A percentile compares a stretch with the other conserved stretches of the same genome.
phyloP scores from a whole-genome alignment of 257 asterid species.

The Oldenlandia corymbosa region DNA sequence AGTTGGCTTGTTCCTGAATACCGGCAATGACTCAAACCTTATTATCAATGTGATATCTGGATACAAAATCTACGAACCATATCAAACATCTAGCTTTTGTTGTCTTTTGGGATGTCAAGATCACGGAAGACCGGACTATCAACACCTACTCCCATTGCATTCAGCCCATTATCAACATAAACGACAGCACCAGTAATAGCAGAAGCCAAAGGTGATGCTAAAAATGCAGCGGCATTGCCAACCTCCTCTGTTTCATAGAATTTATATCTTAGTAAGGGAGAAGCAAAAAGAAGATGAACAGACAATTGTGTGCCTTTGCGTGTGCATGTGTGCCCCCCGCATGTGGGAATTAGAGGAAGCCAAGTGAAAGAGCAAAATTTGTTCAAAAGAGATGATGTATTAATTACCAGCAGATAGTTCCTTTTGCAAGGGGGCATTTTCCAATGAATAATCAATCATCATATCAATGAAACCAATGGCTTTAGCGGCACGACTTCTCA shows the following conservation, averaged over 20 bases:
- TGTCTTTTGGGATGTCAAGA: slow-evolving; percentile 55
- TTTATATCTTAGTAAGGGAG: slow-evolving; percentile 10
- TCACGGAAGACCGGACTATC: slow-evolving; percentile 68
- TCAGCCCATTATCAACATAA: slow-evolving; percentile 74
- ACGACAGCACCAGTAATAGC: slow-evolving; percentile 75
- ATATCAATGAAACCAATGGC: slow-evolving; percentile 96
- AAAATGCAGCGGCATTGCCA: slow-evolving; percentile 79
- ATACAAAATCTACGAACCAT: background rate
- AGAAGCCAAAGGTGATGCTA: slow-evolving; percentile 72
- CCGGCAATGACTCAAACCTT: slow-evolving; percentile 9
- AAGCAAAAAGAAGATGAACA: slow-evolving; percentile 6
- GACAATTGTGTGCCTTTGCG: no score
- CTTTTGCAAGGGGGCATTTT: slow-evolving; percentile 93
- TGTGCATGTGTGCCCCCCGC: no score
- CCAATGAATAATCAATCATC: slow-evolving; percentile 91
- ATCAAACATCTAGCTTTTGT: slow-evolving; percentile 28
- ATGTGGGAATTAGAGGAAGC: background rate
- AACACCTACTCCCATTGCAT: slow-evolving; percentile 84
- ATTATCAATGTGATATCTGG: background rate
- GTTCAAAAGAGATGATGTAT: background rate
- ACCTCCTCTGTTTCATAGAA: slow-evolving; percentile 58
- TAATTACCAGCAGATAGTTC: slow-evolving; percentile 84
- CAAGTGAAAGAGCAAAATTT: slow-evolving; percentile 2
- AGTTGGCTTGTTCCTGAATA: background rate
- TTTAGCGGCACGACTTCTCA: slow-evolving; percentile 99